phyloP scores from a whole-genome alignment of 129 eudicot genomes.

The Helianthus tuberosus region DNA sequence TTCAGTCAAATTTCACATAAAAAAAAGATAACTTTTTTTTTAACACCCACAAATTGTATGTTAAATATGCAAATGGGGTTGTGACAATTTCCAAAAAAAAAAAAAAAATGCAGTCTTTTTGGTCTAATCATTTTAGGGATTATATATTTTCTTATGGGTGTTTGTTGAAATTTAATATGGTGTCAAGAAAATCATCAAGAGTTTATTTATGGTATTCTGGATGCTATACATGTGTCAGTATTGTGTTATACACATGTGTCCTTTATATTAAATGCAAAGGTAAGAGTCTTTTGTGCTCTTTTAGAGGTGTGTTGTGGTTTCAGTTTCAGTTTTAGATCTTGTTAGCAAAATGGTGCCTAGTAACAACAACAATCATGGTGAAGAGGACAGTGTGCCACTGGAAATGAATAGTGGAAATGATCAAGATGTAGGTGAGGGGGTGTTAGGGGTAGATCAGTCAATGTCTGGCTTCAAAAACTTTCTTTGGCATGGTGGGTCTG shows the following conservation, averaged over 20 bases:
- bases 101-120: too few species aligned
- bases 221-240: conserved; percentile 16
- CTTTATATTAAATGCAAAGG: conserved; percentile 12
- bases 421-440: conserved; percentile 30
- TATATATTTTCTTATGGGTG: too few species aligned
- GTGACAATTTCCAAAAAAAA: too few species aligned
- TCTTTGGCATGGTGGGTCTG: conserved; percentile 76
- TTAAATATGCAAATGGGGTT: too few species aligned
- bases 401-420: conserved; percentile 23
- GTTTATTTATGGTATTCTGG: not conserved
- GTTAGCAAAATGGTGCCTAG: conserved; percentile 41
- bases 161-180: too few species aligned
- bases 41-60: too few species aligned
- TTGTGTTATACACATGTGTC: conserved; percentile 9
- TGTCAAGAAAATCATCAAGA: too few species aligned
- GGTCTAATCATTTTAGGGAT: too few species aligned
- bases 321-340: not conserved
- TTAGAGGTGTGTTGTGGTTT: not conserved
- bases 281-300: conserved; percentile 22
- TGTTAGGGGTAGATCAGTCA: conserved; percentile 20
- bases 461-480: conserved; percentile 41
- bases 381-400: conserved; percentile 41
- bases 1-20: too few species aligned
- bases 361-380: conserved; percentile 31
- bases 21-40: too few species aligned